Evolutionary conservation across 495 filamentous ascomycete genomes (phyloP).

Genomic region (Penicillium manginii): DNA sequence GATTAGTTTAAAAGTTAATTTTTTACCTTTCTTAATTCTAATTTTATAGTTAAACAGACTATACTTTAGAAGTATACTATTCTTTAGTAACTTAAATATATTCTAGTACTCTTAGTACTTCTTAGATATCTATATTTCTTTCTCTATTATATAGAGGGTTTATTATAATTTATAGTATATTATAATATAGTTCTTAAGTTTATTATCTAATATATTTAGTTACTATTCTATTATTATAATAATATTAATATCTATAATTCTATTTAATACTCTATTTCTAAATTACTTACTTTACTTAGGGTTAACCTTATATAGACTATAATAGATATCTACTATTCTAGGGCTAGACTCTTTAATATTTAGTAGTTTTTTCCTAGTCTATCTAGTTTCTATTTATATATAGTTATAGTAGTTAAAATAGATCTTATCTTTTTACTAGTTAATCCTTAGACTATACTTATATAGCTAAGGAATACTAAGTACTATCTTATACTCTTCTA

Average conservation of each 20-base stretch:
- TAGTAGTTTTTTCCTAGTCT: background rate
- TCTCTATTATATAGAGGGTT: background rate
- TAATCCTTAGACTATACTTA: background rate
- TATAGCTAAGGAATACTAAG: background rate
- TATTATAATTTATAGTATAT: background rate
- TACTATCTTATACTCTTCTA: background rate
- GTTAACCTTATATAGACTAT: background rate
- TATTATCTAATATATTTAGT: background rate
- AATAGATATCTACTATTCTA: background rate
- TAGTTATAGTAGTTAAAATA: background rate
- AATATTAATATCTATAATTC: background rate
- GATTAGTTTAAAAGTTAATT: background rate
- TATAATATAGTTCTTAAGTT: background rate
- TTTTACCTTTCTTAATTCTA: background rate
- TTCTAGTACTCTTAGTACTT: conserved; percentile 8
- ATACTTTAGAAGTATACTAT: conserved; percentile 5
- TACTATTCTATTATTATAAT: background rate
- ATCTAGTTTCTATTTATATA: background rate
- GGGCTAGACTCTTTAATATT: background rate
- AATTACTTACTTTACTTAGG: background rate
- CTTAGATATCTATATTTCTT: conserved; percentile 8
- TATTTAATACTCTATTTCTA: background rate
- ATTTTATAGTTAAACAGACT: background rate
- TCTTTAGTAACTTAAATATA: conserved; percentile 1
- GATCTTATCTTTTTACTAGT: background rate